A percentile compares a stretch with the other conserved stretches of the same genome.
phyloP scores from a whole-genome alignment of 2,329 filamentous ascomycete genomes.

The Tolypocladium tundrense region DNA sequence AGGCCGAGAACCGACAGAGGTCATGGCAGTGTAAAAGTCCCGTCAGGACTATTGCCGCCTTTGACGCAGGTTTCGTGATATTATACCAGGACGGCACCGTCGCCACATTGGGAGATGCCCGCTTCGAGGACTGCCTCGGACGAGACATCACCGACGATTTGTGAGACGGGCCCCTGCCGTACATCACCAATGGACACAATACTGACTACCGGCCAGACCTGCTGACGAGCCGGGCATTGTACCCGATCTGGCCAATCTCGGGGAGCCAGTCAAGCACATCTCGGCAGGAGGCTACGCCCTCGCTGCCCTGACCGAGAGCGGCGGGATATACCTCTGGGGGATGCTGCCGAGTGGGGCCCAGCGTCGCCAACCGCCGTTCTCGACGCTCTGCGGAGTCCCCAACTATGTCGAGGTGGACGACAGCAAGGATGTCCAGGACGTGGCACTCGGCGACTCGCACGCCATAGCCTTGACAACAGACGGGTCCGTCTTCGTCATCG shows the following conservation, averaged over 20 bases:
- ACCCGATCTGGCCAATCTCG: conserved; percentile 38
- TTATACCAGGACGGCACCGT: conserved; percentile 33
- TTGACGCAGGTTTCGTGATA: conserved; percentile 38
- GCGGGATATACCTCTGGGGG: conserved; percentile 55
- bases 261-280: conserved; percentile 42
- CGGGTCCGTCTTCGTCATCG: conserved; percentile 42
- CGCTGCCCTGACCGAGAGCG: conserved; percentile 46
- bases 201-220: conserved; percentile 22
- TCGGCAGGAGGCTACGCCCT: conserved; percentile 45
- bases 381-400: conserved; percentile 21
- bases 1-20: neutral
- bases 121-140: conserved; percentile 47
- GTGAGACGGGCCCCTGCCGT: conserved; percentile 14
- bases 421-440: conserved; percentile 42
- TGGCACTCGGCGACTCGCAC: conserved; percentile 49
- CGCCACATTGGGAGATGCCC: conserved; percentile 46
- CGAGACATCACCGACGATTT: conserved; percentile 29
- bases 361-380: conserved; percentile 22
- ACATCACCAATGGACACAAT: neutral
- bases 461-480: conserved; percentile 42
- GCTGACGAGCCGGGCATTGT: conserved; percentile 36
- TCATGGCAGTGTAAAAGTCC: conserved; percentile 12
- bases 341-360: conserved; percentile 11
- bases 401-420: conserved; percentile 36
- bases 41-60: conserved; percentile 33